A percentile compares a stretch with the other conserved stretches of the same genome.
Evolutionary conservation across 148 eudicot species (phyloP).

Genomic region (Beta vulgaris): DNA sequence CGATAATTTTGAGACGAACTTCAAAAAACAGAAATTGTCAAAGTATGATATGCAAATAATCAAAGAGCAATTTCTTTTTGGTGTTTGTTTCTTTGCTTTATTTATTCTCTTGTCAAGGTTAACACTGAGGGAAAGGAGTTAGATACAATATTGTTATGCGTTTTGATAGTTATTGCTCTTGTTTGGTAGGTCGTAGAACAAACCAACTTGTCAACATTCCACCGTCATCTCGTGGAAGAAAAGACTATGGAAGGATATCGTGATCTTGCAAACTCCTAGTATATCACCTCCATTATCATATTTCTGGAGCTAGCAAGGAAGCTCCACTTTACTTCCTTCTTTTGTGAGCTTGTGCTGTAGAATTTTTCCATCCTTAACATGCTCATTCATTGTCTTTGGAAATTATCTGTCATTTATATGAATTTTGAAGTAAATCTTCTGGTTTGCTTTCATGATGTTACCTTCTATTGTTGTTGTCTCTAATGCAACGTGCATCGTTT

Average conservation of each 20-base stretch:
- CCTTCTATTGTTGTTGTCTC: conserved; percentile 3
- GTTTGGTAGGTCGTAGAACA: conserved; percentile 64
- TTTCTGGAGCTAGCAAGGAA: conserved; percentile 14
- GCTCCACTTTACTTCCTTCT: conserved; percentile 1
- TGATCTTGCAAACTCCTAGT: conserved; percentile 25
- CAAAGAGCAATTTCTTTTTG: too few species aligned
- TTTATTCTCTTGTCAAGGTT: not conserved
- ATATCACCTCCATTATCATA: conserved; percentile 4
- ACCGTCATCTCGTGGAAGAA: conserved; percentile 70
- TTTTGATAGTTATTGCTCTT: conserved; percentile 3
- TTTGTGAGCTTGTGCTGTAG: conserved; percentile 27
- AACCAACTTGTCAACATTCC: conserved; percentile 56
- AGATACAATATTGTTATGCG: not conserved
- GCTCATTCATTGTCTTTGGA: conserved; percentile 31
- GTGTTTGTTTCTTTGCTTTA: not conserved
- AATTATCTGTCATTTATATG: conserved; percentile 9
- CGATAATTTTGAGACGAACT: too few species aligned
- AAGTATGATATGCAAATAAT: too few species aligned
- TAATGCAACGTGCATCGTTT: conserved; percentile 19
- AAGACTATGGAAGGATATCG: conserved; percentile 67
- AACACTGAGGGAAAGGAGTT: not conserved
- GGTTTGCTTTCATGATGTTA: conserved; percentile 24
- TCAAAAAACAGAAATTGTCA: too few species aligned
- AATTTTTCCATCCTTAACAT: conserved; percentile 14
- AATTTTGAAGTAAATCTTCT: conserved; percentile 29